phyloP scores from a whole-genome alignment of 768 basidiomycete genomes.

The Tricholoma sp. region DNA sequence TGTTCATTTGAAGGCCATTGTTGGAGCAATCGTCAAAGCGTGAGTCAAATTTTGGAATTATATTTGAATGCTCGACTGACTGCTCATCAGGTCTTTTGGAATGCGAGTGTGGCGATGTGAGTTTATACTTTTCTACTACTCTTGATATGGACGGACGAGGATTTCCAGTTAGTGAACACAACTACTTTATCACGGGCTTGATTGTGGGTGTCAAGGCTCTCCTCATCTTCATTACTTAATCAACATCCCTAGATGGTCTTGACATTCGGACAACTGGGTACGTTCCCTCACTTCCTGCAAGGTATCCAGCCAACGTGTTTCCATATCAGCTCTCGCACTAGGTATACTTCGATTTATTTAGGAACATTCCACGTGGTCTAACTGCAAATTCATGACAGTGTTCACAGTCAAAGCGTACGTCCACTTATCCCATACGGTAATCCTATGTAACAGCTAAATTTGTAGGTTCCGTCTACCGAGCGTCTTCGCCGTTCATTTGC shows the following conservation, averaged over 20 bases:
- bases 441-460: background rate
- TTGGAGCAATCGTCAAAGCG: constrained; percentile 54
- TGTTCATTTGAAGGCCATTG: constrained; percentile 35
- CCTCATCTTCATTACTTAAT: background rate
- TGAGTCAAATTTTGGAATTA: constrained; percentile 12
- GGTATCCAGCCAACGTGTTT: too few species aligned
- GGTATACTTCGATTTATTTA: constrained; percentile 22
- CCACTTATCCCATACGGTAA: background rate
- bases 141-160: background rate
- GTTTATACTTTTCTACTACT: constrained; percentile 6
- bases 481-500: constrained; percentile 34
- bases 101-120: constrained; percentile 64
- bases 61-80: constrained; percentile 2
- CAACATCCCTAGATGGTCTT: constrained; percentile 35
- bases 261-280: constrained; percentile 47
- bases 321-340: constrained; percentile 29
- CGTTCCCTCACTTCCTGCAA: constrained; percentile 6
- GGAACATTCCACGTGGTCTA: background rate
- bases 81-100: constrained; percentile 44
- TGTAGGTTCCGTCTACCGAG: constrained; percentile 36
- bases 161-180: constrained; percentile 50
- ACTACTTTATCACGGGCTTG: constrained; percentile 44
- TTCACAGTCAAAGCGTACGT: constrained; percentile 43
- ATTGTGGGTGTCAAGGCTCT: constrained; percentile 39
- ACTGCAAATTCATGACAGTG: constrained; percentile 11